Evolutionary conservation across 306 rosid genomes (phyloP), one percentile per base, ranked within the genome.

Genomic region (Myrica gale): DNA sequence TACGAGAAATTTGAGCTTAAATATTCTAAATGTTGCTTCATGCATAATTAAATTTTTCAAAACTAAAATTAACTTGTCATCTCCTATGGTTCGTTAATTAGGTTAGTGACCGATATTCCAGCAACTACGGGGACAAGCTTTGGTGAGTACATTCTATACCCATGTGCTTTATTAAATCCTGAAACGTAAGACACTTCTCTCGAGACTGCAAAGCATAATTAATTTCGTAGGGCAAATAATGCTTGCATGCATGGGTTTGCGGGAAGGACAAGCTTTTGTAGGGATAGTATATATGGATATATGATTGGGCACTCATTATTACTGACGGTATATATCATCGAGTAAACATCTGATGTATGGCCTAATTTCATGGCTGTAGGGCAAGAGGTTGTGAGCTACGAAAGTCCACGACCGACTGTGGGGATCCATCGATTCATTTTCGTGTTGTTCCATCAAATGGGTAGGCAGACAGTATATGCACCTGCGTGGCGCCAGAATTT

Each of bases 41-140:
- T 1, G 32, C 32, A 26, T 26, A 26, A 26, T 26, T 26, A 26
- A 21, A 23, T 21, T 57, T 26, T 26, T 26, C 32, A 26, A 26
- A 26, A 26, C 32, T 26, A 32, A 32, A 58, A 58, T n/a, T 42
- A 58, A 7, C 13, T 48, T 42, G 16, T 54, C 3, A 6, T 48
- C 48, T 62, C 54, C 21, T 9, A 2, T 69, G 66, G 53, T 48
- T 37, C 45, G 69, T 17, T n/a, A n/a, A n/a, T n/a, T 76, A 94
- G 97, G 97, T 72, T 92, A 87, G 98, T 92, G 55, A 90, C 94
- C 65, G 98, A 90, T 86, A 92, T 92, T 81, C 98, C 98, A 13
- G 98, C 86, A 75, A 87, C 96, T 46, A 89, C 98, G 1, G 92
- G 94, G 12, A 86, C 92, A 62, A 74, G 17, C 78, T 92, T 85